Evolutionary conservation across 768 basidiomycete genomes (phyloP).

Genomic region (Psilocybe cubensis): DNA sequence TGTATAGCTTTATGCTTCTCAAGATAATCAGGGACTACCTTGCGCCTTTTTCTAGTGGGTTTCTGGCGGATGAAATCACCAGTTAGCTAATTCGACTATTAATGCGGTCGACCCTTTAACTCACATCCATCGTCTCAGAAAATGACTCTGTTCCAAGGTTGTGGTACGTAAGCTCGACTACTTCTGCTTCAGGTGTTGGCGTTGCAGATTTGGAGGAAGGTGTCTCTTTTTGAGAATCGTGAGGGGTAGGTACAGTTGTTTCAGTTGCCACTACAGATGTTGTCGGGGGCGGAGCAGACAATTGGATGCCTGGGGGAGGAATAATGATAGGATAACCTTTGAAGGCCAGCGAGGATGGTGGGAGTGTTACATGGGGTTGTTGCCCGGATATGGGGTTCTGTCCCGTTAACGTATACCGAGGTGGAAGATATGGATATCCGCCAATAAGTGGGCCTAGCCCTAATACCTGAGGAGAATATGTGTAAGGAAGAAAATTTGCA

Average conservation of each 20-base stretch:
- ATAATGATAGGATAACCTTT: constrained; percentile 10
- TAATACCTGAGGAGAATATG: constrained; percentile 16
- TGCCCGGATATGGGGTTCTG: not conserved
- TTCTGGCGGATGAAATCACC: not conserved
- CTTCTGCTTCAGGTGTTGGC: not conserved
- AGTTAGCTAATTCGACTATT: not conserved
- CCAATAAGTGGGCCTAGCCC: constrained; percentile 7
- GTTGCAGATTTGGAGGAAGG: not conserved
- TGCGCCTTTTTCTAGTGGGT: constrained; percentile 18
- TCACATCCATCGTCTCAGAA: not conserved
- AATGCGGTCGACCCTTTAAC: not conserved
- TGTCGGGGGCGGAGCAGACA: not conserved
- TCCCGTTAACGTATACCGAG: constrained; percentile 11
- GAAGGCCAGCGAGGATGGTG: not conserved
- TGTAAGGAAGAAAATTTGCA: constrained; percentile 20
- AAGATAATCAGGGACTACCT: constrained; percentile 21
- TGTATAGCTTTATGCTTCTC: constrained; percentile 16
- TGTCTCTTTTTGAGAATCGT: not conserved
- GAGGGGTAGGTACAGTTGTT: not conserved
- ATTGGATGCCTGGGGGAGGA: not conserved
- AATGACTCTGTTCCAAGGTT: not conserved
- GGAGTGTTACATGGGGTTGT: constrained; percentile 4
- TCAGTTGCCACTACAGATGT: not conserved
- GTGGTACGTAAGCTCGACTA: not conserved
- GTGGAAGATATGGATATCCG: constrained; percentile 20